Percentiles rank a stretch among this genome's conserved stretches.
These are phyloP conservation scores for Leptomonas seymouri DNA, from an alignment of 208 protist genomes.

Conservation along the genomic window DNA sequence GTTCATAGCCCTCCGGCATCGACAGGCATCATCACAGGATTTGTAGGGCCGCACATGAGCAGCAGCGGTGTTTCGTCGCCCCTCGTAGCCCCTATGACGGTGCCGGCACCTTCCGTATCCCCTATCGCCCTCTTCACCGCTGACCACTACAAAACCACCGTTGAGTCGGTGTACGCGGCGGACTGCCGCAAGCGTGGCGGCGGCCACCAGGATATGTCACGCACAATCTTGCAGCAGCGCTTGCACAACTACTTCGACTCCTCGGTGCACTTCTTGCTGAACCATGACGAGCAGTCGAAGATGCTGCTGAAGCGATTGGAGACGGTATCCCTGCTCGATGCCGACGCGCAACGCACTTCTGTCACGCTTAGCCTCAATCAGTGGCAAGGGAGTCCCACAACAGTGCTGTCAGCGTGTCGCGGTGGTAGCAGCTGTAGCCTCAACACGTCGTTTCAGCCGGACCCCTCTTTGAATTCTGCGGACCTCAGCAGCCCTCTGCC, in stretches of 20 bases:
- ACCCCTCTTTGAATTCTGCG: neutral
- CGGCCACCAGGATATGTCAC: conserved; percentile 30
- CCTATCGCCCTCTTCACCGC: conserved; percentile 31
- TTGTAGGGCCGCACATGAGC: neutral
- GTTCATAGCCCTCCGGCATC: neutral
- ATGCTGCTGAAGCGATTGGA: conserved; percentile 69
- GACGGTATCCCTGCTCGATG: conserved; percentile 61
- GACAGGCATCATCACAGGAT: neutral
- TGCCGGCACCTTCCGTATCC: conserved; percentile 15
- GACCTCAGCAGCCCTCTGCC: neutral
- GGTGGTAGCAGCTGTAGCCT: neutral
- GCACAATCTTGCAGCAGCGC: conserved; percentile 44
- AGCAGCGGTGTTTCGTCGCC: conserved; percentile 1
- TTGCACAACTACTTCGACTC: conserved; percentile 75
- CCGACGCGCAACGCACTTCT: conserved; percentile 56
- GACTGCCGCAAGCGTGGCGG: conserved; percentile 29
- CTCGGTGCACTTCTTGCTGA: conserved; percentile 65
- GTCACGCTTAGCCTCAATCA: conserved; percentile 48
- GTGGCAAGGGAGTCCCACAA: conserved; percentile 34
- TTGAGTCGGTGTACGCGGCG: conserved; percentile 28
- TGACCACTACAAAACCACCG: conserved; percentile 32
- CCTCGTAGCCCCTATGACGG: neutral
- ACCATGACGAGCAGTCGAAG: conserved; percentile 67
- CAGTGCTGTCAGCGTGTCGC: conserved; percentile 5
- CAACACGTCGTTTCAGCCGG: neutral